A percentile compares a stretch with the other conserved stretches of the same genome.
These are phyloP conservation scores for Epichloe coenophiala DNA, from an alignment of 2,329 filamentous ascomycete species.

Conservation along the genomic window DNA sequence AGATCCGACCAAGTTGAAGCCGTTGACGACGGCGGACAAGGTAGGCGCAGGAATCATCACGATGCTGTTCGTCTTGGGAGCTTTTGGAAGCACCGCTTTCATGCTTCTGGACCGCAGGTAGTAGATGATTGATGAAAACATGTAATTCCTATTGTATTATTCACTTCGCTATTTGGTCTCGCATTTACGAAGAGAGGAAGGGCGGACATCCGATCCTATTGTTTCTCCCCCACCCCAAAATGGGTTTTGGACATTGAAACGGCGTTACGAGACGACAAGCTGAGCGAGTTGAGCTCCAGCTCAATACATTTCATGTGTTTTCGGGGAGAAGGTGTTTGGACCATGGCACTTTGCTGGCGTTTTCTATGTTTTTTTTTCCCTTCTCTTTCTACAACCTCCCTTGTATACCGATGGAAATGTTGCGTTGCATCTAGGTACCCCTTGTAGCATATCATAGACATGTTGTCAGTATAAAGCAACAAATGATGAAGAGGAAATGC, in stretches of 20 bases:
- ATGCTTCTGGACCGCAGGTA: slow-evolving; percentile 23
- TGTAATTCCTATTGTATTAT: background rate
- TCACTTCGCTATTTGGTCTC: background rate
- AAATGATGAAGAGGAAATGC: background rate
- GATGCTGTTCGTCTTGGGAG: slow-evolving; percentile 31
- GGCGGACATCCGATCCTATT: background rate
- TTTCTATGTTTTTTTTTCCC: background rate
- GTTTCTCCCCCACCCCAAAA: background rate
- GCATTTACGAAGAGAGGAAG: background rate
- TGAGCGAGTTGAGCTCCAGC: background rate
- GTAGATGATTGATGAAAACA: background rate
- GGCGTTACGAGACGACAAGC: background rate
- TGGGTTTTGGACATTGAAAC: background rate
- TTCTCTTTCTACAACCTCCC: background rate
- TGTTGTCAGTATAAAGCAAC: background rate
- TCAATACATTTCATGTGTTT: background rate
- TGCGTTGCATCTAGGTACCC: background rate
- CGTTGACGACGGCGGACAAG: slow-evolving; percentile 35
- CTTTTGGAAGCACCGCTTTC: slow-evolving; percentile 37
- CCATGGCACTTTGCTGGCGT: background rate
- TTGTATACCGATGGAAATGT: background rate
- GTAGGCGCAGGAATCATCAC: slow-evolving; percentile 45
- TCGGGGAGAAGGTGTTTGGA: background rate
- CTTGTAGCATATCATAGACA: background rate
- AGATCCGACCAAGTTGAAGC: slow-evolving; percentile 13